These are phyloP conservation scores for Sergeia podlipaevii DNA, from an alignment of 208 protist genomes.

Conservation along the genomic window DNA sequence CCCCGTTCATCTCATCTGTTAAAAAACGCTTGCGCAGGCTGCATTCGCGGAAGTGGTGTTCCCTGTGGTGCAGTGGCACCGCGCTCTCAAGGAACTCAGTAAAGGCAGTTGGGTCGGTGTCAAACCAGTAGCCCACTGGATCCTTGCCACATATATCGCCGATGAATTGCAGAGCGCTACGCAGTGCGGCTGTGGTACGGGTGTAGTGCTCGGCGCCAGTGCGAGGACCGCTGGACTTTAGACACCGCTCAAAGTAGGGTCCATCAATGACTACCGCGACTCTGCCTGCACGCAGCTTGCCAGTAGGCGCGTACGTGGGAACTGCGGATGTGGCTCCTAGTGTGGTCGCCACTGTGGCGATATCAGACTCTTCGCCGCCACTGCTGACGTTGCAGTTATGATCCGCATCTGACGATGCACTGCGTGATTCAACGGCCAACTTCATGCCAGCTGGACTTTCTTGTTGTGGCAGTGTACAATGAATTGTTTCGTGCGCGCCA, in stretches of 20 bases:
- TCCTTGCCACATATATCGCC: constrained; percentile 74
- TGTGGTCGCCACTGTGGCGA: constrained; percentile 2
- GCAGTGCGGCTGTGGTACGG: constrained; percentile 39
- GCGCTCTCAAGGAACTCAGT: constrained; percentile 73
- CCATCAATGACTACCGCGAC: constrained; percentile 84
- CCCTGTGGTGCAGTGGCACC: constrained; percentile 62
- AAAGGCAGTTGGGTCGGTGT: constrained; percentile 75
- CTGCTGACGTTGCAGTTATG: no score
- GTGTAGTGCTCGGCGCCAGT: constrained; percentile 51
- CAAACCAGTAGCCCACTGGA: constrained; percentile 82
- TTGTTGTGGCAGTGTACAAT: constrained; percentile 14
- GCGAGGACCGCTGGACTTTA: constrained; percentile 23
- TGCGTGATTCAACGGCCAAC: no score
- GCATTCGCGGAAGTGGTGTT: constrained; percentile 48
- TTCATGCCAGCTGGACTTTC: not conserved
- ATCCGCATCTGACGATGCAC: no score
- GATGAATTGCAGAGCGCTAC: constrained; percentile 67
- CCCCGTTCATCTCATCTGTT: constrained; percentile 81
- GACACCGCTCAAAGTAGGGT: constrained; percentile 81
- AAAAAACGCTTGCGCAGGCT: constrained; percentile 51
- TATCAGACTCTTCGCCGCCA: not conserved
- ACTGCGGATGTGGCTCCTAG: constrained; percentile 11
- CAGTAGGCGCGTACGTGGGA: constrained; percentile 31
- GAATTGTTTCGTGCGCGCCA: constrained; percentile 25
- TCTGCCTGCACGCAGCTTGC: constrained; percentile 24